Evolutionary conservation across 1,284 basidiomycete genomes (phyloP), one percentile per base, ranked within the genome.

Genomic region (Ceratobasidium sp.): DNA sequence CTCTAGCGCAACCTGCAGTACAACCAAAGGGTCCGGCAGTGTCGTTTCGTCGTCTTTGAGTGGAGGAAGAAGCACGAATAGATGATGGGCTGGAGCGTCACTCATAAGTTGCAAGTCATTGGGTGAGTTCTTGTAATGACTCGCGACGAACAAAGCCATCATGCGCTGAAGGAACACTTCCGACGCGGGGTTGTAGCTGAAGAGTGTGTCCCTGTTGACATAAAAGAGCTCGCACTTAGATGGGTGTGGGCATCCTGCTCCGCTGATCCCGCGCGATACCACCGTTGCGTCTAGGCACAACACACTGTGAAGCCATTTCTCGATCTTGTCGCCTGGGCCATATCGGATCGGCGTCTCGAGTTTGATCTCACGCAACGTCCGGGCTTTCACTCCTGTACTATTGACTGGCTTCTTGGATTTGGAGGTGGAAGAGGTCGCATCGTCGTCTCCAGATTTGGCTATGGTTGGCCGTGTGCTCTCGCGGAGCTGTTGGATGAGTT

Each of bases 61-160:
- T 0, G 96, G 97, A 0, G 96, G 96, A 0, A 99, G 84, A 0
- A 99, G 87, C 1, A 99, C 97, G 76, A 98, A 99, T 12, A 99
- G 87, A 77, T 97, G 94, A 79, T 99, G 97, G 0, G 95, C 96
- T 0, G 97, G 97, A 0, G 97, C 97, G 78, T 99, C 97, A 8
- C 92, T 94, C 81, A 99, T 88, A 70, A 99, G 88, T 80, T 99
- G 97, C 52, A 99, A 85, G 80, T 99, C 97, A 80, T 99, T 99
- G 23, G 97, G 97, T 79, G 96, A 94, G 81, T 99, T 99, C 82
- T 99, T 99, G 85, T 99, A 99, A 81, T 99, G 97, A 61, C 90
- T 92, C 0, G 97, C 93, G 65, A 99, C 96, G 81, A 98, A 99
- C 1, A 99, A 85, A 4, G 94, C 92, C 96, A 98, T 98, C 92